Conservation (phyloP, 2,329 filamentous ascomycete species). For the Fusarium torulosum region DNA sequence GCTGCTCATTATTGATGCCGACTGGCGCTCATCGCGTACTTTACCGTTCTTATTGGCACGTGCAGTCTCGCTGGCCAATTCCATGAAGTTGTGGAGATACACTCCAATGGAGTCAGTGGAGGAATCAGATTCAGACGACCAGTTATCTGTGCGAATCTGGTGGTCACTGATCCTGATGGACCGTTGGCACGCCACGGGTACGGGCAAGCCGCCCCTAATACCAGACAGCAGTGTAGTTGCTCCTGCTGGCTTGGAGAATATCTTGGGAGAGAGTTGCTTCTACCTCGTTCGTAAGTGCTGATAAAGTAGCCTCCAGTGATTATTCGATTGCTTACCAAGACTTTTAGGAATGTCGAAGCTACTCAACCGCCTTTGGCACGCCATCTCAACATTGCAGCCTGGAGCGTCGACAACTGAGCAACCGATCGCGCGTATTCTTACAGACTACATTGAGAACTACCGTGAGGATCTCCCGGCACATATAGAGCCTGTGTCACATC, state of each 20-base stretch:
- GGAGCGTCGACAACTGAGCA: constrained; percentile 53
- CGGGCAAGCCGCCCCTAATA: constrained; percentile 71
- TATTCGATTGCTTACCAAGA: constrained; percentile 24
- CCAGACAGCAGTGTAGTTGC: constrained; percentile 72
- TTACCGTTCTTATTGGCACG: constrained; percentile 68
- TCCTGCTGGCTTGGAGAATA: constrained; percentile 67
- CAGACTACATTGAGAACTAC: constrained; percentile 68
- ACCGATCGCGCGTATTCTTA: constrained; percentile 52
- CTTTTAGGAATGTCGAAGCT: constrained; percentile 67
- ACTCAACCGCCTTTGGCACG: constrained; percentile 58
- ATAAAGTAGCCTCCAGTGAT: too few species aligned
- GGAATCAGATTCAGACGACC: constrained; percentile 71
- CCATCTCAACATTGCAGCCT: constrained; percentile 54
- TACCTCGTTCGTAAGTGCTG: constrained; percentile 72
- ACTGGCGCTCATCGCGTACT: constrained; percentile 64
- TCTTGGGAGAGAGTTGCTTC: constrained; percentile 74
- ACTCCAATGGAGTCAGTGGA: constrained; percentile 60
- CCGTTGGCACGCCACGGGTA: constrained; percentile 78
- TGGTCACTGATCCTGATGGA: constrained; percentile 79
- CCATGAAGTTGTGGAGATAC: constrained; percentile 68
- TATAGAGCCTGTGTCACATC: constrained; percentile 64
- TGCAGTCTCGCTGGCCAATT: constrained; percentile 74
- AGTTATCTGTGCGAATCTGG: constrained; percentile 74
- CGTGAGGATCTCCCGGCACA: constrained; percentile 72
- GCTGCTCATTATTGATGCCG: constrained; percentile 74